These are phyloP conservation scores for Termitomyces bulborhizus DNA, from an alignment of 768 basidiomycete genomes.

Conservation along the genomic window DNA sequence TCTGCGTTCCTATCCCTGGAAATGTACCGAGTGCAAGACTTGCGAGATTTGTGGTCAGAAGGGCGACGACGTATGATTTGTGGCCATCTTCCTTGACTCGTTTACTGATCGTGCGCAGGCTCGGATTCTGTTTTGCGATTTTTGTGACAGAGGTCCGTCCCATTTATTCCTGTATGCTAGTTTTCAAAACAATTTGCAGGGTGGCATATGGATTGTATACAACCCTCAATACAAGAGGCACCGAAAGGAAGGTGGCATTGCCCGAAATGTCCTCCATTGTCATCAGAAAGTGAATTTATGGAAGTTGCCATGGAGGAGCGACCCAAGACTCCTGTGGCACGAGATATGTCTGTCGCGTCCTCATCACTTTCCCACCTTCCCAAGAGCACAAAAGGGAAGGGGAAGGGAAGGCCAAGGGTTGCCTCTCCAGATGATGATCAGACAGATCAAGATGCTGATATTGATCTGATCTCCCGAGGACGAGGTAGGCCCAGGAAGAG, in stretches of 20 bases:
- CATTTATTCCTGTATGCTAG: constrained; percentile 6
- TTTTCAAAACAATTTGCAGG: constrained; percentile 33
- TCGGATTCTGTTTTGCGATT: constrained; percentile 86
- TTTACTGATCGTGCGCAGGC: constrained; percentile 38
- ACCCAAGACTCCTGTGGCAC: constrained; percentile 11
- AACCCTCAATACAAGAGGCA: constrained; percentile 60
- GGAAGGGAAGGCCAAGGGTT: constrained; percentile 26
- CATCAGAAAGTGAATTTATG: constrained; percentile 14
- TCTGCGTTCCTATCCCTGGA: constrained; percentile 76
- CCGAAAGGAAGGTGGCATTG: constrained; percentile 81
- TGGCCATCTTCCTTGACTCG: not conserved
- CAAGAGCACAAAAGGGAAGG: constrained; percentile 17
- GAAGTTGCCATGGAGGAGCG: constrained; percentile 5
- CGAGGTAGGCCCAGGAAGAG: constrained; percentile 20
- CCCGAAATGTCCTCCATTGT: constrained; percentile 47
- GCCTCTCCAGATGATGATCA: constrained; percentile 30
- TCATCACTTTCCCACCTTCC: constrained; percentile 23
- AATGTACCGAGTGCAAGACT: constrained; percentile 86
- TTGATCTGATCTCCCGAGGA: constrained; percentile 9
- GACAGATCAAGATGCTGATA: constrained; percentile 24
- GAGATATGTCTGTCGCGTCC: constrained; percentile 39
- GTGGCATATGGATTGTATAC: constrained; percentile 80
- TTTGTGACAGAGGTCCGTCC: constrained; percentile 77
- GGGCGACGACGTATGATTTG: constrained; percentile 75
- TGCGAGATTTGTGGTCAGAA: constrained; percentile 85